phyloP scores from a whole-genome alignment of 208 protist species.

The Trypanosoma melophagium region DNA sequence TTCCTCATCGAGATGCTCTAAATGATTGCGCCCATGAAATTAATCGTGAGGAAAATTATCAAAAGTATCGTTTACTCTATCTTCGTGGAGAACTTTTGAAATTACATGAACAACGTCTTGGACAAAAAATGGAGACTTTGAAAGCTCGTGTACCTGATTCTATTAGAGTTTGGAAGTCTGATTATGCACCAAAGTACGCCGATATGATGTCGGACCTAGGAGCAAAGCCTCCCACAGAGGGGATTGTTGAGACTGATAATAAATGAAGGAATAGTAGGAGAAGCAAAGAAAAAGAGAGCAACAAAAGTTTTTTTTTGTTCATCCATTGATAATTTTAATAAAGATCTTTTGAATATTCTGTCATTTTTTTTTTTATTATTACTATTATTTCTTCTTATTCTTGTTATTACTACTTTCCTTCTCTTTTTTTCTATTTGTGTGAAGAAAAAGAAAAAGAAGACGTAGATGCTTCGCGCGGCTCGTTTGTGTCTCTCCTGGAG shows the following conservation, averaged over 20 bases:
- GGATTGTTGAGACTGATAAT: not conserved
- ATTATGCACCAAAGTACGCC: slow-evolving; percentile 84
- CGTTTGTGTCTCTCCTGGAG: slow-evolving; percentile 28
- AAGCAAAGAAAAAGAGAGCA: too few relatives aligned
- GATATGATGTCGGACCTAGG: slow-evolving; percentile 82
- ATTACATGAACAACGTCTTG: slow-evolving; percentile 68
- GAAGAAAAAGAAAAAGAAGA: not conserved
- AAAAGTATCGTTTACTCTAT: slow-evolving; percentile 78
- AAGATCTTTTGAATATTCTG: not conserved
- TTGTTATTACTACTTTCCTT: slow-evolving; percentile 4
- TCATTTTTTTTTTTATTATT: slow-evolving; percentile 16
- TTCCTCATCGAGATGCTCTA: slow-evolving; percentile 78
- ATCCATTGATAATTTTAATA: not conserved
- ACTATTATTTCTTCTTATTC: slow-evolving; percentile 5
- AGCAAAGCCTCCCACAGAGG: slow-evolving; percentile 12
- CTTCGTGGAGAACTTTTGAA: slow-evolving; percentile 79
- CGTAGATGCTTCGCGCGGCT: slow-evolving; percentile 24
- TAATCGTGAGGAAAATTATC: slow-evolving; percentile 86
- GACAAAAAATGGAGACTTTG: slow-evolving; percentile 74
- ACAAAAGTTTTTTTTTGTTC: not conserved
- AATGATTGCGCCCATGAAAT: slow-evolving; percentile 83
- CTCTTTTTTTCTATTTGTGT: slow-evolving; percentile 12
- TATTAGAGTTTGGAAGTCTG: slow-evolving; percentile 73
- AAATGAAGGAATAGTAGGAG: not conserved
- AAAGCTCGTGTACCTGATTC: slow-evolving; percentile 71